Conservation (phyloP, 176 grass and related monocot genomes). For the Oryza coarctata region DNA sequence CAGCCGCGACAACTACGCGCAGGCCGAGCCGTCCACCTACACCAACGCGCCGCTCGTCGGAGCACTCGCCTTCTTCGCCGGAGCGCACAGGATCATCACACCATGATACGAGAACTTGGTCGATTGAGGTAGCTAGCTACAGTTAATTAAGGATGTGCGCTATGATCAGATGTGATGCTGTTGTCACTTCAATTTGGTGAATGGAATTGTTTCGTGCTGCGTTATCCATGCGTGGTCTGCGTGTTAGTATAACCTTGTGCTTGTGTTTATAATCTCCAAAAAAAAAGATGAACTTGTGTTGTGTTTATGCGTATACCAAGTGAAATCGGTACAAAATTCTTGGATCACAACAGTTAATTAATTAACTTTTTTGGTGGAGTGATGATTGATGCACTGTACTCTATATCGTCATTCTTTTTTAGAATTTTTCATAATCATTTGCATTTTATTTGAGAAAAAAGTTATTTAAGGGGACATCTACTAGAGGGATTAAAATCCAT, state of each 20-base stretch:
- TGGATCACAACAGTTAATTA: too few relatives aligned
- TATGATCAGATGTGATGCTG: neutral
- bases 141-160: neutral
- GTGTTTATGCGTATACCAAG: too few relatives aligned
- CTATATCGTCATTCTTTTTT: too few relatives aligned
- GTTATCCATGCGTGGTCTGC: neutral
- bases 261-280: too few relatives aligned
- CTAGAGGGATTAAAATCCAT: too few relatives aligned
- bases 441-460: too few relatives aligned
- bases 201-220: neutral
- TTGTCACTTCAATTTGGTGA: neutral
- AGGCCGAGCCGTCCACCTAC: constrained; percentile 55
- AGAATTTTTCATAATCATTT: too few relatives aligned
- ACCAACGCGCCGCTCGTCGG: constrained; percentile 70
- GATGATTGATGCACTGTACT: too few relatives aligned
- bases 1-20: constrained; percentile 51
- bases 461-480: too few relatives aligned
- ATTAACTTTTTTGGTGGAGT: too few relatives aligned
- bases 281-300: too few relatives aligned
- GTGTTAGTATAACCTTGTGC: neutral
- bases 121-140: neutral
- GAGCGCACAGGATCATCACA: neutral
- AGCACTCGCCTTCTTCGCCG: constrained; percentile 58
- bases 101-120: neutral
- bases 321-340: too few relatives aligned